These are phyloP conservation scores for Aureobasidium sp. DNA, from an alignment of 2,329 filamentous ascomycete species.

Conservation along the genomic window DNA sequence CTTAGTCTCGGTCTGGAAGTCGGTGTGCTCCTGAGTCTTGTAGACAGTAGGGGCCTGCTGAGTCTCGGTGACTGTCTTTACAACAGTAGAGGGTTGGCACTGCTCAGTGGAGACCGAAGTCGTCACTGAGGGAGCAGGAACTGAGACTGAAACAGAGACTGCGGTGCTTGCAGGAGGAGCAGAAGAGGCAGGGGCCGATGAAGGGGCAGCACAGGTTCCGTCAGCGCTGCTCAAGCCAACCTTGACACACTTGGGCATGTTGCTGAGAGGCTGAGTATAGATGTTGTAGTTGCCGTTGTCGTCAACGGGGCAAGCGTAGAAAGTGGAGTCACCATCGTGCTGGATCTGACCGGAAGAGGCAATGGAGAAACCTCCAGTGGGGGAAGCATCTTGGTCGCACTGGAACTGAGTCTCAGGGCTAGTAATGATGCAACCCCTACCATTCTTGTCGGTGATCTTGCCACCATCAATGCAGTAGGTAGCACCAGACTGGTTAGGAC, in stretches of 20 bases:
- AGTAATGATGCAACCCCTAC: slow-evolving; percentile 56
- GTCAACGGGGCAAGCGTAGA: slow-evolving; percentile 54
- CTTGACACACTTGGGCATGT: slow-evolving; percentile 10
- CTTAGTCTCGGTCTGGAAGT: slow-evolving; percentile 1
- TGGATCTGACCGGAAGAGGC: slow-evolving; percentile 44
- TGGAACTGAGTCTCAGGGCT: slow-evolving; percentile 49
- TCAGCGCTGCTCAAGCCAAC: slow-evolving; percentile 4
- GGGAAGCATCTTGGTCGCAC: slow-evolving; percentile 44
- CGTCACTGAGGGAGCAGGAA: not conserved
- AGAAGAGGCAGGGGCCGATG: not conserved
- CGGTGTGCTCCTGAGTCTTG: not conserved
- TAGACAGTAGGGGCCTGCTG: not conserved
- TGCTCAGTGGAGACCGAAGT: not conserved
- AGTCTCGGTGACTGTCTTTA: slow-evolving; percentile 1
- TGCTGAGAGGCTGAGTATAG: slow-evolving; percentile 19
- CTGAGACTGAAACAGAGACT: not conserved
- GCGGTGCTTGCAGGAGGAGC: slow-evolving; percentile 5
- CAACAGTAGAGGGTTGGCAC: not conserved
- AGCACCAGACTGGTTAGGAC: slow-evolving; percentile 29
- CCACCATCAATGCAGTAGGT: slow-evolving; percentile 49
- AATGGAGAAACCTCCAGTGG: slow-evolving; percentile 49
- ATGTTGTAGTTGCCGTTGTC: slow-evolving; percentile 42
- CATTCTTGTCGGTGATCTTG: slow-evolving; percentile 46
- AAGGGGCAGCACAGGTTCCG: slow-evolving; percentile 18
- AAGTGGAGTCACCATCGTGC: slow-evolving; percentile 44